A percentile compares a stretch with the other conserved stretches of the same genome.
Evolutionary conservation across 768 basidiomycete species (phyloP).

Genomic region (Amanita muscaria): DNA sequence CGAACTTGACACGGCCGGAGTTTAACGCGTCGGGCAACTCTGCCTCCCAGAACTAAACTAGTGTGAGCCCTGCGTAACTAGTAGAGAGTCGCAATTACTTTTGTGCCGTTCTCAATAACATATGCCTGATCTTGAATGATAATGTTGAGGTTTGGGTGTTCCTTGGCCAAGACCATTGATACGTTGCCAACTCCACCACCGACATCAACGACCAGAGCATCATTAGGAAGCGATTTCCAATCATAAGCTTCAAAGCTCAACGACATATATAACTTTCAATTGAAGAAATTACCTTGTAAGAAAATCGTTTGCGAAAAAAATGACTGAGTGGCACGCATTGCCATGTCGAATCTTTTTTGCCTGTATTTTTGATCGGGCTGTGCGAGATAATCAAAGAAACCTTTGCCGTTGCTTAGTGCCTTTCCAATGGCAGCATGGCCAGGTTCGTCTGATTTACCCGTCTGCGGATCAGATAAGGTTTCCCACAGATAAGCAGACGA

Average conservation of each 20-base stretch:
- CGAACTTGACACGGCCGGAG: slow-evolving; percentile 10
- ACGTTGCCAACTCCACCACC: no score
- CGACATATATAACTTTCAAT: neutral
- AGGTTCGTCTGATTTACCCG: slow-evolving; percentile 16
- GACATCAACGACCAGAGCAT: slow-evolving; percentile 22
- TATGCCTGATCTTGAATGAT: slow-evolving; percentile 18
- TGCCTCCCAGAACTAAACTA: slow-evolving; percentile 6
- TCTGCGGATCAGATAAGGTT: no score
- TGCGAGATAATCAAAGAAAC: slow-evolving; percentile 14
- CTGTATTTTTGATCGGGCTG: slow-evolving; percentile 16
- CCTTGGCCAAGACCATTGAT: slow-evolving; percentile 15
- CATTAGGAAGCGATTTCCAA: slow-evolving; percentile 16
- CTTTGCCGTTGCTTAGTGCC: slow-evolving; percentile 11
- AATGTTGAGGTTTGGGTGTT: slow-evolving; percentile 13
- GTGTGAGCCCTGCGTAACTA: neutral
- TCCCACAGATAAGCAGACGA: no score
- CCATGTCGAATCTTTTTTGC: slow-evolving; percentile 20
- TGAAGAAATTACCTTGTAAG: no score
- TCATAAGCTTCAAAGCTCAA: slow-evolving; percentile 13
- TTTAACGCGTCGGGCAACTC: slow-evolving; percentile 11
- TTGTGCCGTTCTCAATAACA: slow-evolving; percentile 11
- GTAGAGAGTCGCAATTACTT: slow-evolving; percentile 1
- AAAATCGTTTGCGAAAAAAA: slow-evolving; percentile 14
- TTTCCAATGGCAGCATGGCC: slow-evolving; percentile 13
- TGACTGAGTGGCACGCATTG: slow-evolving; percentile 17